Base-by-base conservation (phyloP, 495 filamentous ascomycete genomes). In the Neohortaea acidophila region DNA sequence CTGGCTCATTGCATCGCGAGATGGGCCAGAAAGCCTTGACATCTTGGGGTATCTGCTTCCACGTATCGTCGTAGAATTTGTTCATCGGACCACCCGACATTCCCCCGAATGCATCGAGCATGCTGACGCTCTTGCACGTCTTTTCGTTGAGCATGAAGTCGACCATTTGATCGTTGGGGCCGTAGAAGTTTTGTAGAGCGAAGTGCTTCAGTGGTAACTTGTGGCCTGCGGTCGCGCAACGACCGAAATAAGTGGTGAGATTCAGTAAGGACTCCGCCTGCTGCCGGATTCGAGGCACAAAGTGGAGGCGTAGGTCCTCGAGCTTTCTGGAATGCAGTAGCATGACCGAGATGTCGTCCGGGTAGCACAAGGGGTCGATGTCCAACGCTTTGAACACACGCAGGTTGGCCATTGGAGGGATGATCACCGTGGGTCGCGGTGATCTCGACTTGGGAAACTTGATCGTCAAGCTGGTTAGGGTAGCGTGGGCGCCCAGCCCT, bases 341-440 rank as follows among this genome's bases (percentile, higher is more conserved):
- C 18, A 78, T 52, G 5, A 68, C 58, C 6, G 70, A 70, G 22
- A 78, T 66, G 48, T 78, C 73, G 48, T 78, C 73, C 0, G 70
- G 67, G 41, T 77, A 76, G 52, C 73, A 78, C 7, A 78, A 57
- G 1, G 73, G 73, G 41, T 78, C 73, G 31, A 78, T 72, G 41
- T 76, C 61, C 43, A 65, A 66, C 21, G 72, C 59, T 42, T 64
- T 67, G 20, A 78, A 52, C 20, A 47, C 57, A 15, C 59, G 56
- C 21, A 78, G 55, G 39, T 67, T 69, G 17, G 70, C 66, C 45
- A 78, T 68, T 0, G 67, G 60, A 4, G 73, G 73, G 32, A 75
- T 65, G 1, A 72, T 51, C 19, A 61, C 62, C n/a, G 67, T 67
- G 11, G 73, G 73, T 31, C 72, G 64, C 3, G 72, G 71, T 39